Percentiles rank a stretch among this genome's conserved stretches.
Evolutionary conservation across 768 basidiomycete species (phyloP).

Genomic region (Gautieria morchelliformis): DNA sequence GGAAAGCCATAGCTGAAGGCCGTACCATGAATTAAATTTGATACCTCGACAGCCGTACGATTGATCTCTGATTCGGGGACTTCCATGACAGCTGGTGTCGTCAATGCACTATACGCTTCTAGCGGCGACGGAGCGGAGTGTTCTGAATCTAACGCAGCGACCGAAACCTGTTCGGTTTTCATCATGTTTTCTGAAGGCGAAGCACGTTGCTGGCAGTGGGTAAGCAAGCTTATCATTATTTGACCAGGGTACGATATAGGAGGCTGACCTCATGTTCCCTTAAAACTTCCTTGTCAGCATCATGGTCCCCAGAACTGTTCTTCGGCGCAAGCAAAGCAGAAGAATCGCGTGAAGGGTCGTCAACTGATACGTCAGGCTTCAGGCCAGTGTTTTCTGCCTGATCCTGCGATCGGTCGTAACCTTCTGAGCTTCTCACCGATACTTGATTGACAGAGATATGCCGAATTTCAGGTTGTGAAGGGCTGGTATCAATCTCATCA

Average conservation of each 20-base stretch:
- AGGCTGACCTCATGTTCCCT: no score
- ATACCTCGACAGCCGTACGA: slow-evolving; percentile 2
- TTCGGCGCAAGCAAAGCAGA: no score
- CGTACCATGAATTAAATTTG: slow-evolving; percentile 7
- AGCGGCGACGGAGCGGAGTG: not conserved
- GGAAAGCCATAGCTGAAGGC: slow-evolving; percentile 7
- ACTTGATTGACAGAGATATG: no score
- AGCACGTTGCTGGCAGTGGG: not conserved
- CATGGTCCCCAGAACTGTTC: no score
- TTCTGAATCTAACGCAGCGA: not conserved
- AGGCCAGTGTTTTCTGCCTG: not conserved
- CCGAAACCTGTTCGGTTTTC: not conserved
- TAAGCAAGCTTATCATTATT: not conserved
- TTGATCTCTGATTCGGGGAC: not conserved
- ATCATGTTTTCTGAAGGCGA: not conserved
- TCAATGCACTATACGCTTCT: not conserved
- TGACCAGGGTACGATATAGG: no score
- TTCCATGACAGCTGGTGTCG: not conserved
- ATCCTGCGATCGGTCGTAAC: no score
- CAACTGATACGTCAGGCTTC: not conserved
- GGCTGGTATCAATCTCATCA: not conserved
- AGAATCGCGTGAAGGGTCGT: not conserved
- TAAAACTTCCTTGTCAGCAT: no score
- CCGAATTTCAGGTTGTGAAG: no score
- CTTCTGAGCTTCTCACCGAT: no score